phyloP scores from a whole-genome alignment of 768 basidiomycete species.

The Pleurotus pulmonarius region DNA sequence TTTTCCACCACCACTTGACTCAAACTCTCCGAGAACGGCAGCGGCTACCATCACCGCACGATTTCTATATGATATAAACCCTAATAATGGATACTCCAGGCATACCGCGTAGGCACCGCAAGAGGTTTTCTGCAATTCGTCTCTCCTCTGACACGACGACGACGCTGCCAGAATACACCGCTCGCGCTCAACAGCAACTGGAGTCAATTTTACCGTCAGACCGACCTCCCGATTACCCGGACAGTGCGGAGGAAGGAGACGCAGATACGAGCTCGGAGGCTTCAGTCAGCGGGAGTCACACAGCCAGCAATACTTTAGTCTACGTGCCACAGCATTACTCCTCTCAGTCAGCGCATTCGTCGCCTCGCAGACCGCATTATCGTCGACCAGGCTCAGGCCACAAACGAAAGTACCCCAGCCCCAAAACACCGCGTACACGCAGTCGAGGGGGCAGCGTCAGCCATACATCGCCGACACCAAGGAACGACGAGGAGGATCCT shows the following conservation, averaged over 20 bases:
- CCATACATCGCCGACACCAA: constrained; percentile 15
- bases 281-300: constrained; percentile 10
- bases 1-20: constrained; percentile 7
- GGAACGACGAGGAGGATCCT: constrained; percentile 37
- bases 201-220: constrained; percentile 39
- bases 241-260: constrained; percentile 76
- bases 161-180: constrained; percentile 62
- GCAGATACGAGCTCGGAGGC: constrained; percentile 51
- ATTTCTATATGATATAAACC: constrained; percentile 7
- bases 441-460: constrained; percentile 11
- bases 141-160: constrained; percentile 66
- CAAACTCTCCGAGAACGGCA: neutral
- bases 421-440: constrained; percentile 26
- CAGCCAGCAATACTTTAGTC: constrained; percentile 11
- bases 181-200: constrained; percentile 7
- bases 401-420: constrained; percentile 18
- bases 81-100: constrained; percentile 15
- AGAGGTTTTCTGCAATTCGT: constrained; percentile 51
- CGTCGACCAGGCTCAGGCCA: constrained; percentile 29
- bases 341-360: constrained; percentile 20
- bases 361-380: constrained; percentile 2
- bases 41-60: neutral
- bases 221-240: constrained; percentile 71
- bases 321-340: constrained; percentile 23
- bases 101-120: constrained; percentile 43